These are phyloP conservation scores for Hebeloma cylindrosporum DNA, from an alignment of 768 basidiomycete genomes.

Conservation along the genomic window DNA sequence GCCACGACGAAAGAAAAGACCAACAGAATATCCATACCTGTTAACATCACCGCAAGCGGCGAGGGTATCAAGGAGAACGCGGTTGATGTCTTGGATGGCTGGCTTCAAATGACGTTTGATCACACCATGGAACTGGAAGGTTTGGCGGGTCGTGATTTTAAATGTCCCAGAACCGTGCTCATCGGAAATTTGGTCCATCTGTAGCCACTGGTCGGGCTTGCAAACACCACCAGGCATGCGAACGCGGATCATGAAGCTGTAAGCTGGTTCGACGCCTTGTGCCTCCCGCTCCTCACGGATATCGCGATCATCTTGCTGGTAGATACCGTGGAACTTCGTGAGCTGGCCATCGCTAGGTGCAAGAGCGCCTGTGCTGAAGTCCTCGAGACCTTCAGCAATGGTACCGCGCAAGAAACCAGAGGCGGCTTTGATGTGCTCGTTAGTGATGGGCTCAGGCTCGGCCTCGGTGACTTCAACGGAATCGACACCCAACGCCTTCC, in stretches of 20 bases:
- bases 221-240: slow-evolving; percentile 97
- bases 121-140: slow-evolving; percentile 99
- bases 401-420: slow-evolving; percentile 93
- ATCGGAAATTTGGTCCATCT: slow-evolving; percentile 95
- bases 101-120: slow-evolving; percentile 96
- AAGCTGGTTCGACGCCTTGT: slow-evolving; percentile 93
- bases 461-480: slow-evolving; percentile 83
- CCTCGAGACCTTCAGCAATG: slow-evolving; percentile 87
- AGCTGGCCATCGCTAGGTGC: slow-evolving; percentile 89
- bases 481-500: slow-evolving; percentile 95
- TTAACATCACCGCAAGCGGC: slow-evolving; percentile 99
- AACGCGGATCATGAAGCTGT: slow-evolving; percentile 97
- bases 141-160: slow-evolving; percentile 96
- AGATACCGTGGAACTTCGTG: slow-evolving; percentile 97
- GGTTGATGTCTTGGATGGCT: slow-evolving; percentile 95
- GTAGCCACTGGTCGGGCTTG: slow-evolving; percentile 86
- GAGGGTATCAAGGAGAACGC: slow-evolving; percentile 86
- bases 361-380: slow-evolving; percentile 86
- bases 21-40: slow-evolving; percentile 46
- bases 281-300: slow-evolving; percentile 94
- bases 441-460: slow-evolving; percentile 96
- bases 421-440: slow-evolving; percentile 99
- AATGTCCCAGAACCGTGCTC: slow-evolving; percentile 92
- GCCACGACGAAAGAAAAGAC: background rate
- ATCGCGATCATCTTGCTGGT: slow-evolving; percentile 97